Conservation (phyloP, 225 moss, liverwort and hornwort species). For the Lunularia cruciata region DNA sequence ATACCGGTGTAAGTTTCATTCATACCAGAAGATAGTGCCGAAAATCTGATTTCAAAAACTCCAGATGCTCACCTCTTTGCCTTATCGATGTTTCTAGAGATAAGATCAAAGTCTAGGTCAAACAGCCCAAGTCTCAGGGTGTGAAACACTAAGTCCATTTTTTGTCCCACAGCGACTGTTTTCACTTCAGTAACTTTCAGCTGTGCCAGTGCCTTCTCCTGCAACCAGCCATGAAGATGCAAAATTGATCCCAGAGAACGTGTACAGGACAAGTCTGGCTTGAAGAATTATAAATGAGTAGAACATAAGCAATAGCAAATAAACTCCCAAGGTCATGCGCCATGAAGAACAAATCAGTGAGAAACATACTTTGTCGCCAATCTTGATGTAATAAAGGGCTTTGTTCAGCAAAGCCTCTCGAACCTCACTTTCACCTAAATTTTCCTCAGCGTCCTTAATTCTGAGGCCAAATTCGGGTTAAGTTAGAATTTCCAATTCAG, state of each 20-base stretch:
- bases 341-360: background rate
- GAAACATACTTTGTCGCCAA: slow-evolving; percentile 69
- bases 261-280: background rate
- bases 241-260: background rate
- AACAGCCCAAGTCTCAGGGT: slow-evolving; percentile 87
- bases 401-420: slow-evolving; percentile 90
- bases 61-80: slow-evolving; percentile 60
- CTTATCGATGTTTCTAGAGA: slow-evolving; percentile 94
- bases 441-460: slow-evolving; percentile 84
- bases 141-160: slow-evolving; percentile 98
- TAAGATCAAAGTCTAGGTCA: slow-evolving; percentile 82
- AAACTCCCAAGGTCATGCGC: background rate
- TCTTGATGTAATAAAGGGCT: slow-evolving; percentile 72
- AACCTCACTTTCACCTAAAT: slow-evolving; percentile 98
- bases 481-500: too few relatives aligned
- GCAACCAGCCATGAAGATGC: background rate
- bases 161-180: slow-evolving; percentile 97
- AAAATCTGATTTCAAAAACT: background rate
- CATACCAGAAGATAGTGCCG: background rate
- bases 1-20: background rate
- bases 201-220: slow-evolving; percentile 85
- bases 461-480: slow-evolving; percentile 16
- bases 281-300: too few relatives aligned
- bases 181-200: slow-evolving; percentile 87
- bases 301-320: background rate